These are phyloP conservation scores for Cynanchum wilfordii DNA, from an alignment of 257 asterid genomes.

Conservation along the genomic window DNA sequence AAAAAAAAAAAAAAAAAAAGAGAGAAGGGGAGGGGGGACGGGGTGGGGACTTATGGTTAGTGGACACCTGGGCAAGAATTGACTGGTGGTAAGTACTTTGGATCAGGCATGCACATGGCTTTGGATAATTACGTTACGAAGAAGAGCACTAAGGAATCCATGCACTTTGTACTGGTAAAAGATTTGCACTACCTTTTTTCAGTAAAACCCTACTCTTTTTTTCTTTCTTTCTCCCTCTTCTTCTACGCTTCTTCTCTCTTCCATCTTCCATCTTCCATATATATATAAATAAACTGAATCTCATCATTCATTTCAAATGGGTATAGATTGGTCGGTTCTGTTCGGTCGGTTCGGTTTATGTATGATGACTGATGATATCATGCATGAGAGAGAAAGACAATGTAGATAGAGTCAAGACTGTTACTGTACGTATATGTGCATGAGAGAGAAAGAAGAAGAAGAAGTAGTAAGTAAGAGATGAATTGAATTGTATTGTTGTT, in stretches of 20 bases:
- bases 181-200: conserved; percentile 2
- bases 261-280: not conserved
- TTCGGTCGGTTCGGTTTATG: not conserved
- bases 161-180: conserved; percentile 7
- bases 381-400: not conserved
- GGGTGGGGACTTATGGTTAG: not conserved
- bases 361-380: no score
- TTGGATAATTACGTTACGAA: not conserved
- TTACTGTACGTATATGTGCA: not conserved
- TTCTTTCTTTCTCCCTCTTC: not conserved
- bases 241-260: not conserved
- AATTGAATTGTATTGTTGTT: not conserved
- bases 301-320: not conserved
- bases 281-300: not conserved
- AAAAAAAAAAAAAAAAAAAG: not conserved
- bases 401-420: not conserved
- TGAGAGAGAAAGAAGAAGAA: not conserved
- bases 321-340: not conserved
- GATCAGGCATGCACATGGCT: conserved; percentile 7
- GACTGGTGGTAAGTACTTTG: not conserved
- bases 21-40: not conserved
- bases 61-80: conserved; percentile 3
- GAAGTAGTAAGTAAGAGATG: not conserved
- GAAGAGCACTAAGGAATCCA: conserved; percentile 4
- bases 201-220: not conserved